These are phyloP conservation scores for Syzygium syzygioides DNA, from an alignment of 441 rosid species.

Conservation along the genomic window DNA sequence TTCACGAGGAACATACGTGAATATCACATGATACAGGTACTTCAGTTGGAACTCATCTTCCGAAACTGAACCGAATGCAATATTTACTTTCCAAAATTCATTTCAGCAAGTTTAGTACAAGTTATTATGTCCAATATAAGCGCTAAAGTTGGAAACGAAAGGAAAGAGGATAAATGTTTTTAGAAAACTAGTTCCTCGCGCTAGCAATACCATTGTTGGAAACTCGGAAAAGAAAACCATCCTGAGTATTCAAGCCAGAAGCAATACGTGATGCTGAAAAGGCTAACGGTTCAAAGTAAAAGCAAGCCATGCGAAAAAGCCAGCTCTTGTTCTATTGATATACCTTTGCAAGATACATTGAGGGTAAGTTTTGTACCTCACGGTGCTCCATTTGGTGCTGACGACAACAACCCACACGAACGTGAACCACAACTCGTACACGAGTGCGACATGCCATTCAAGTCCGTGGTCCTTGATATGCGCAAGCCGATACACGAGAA, in stretches of 20 bases:
- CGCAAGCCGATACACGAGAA: conserved; percentile 7
- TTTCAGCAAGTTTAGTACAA: background rate
- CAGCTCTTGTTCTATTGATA: background rate
- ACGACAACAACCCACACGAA: conserved; percentile 43
- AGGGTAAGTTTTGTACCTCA: conserved; percentile 31
- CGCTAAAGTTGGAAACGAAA: background rate
- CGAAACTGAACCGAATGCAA: background rate
- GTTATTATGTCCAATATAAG: background rate
- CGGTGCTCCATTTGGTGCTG: conserved; percentile 53
- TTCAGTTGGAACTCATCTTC: background rate
- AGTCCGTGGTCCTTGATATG: conserved; percentile 21
- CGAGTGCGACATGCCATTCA: conserved; percentile 51
- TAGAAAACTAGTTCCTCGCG: background rate
- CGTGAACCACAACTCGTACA: conserved; percentile 55
- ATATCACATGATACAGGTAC: background rate
- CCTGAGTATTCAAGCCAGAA: background rate
- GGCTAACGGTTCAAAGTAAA: background rate
- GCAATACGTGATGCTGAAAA: background rate
- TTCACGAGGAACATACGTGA: background rate
- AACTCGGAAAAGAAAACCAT: background rate
- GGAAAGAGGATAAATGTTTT: background rate
- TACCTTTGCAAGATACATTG: conserved; percentile 41
- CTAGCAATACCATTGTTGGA: background rate
- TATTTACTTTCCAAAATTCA: background rate
- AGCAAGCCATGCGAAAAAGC: background rate